These are phyloP conservation scores for Lunularia cruciata DNA, from an alignment of 225 moss, liverwort and hornwort genomes.

Conservation along the genomic window DNA sequence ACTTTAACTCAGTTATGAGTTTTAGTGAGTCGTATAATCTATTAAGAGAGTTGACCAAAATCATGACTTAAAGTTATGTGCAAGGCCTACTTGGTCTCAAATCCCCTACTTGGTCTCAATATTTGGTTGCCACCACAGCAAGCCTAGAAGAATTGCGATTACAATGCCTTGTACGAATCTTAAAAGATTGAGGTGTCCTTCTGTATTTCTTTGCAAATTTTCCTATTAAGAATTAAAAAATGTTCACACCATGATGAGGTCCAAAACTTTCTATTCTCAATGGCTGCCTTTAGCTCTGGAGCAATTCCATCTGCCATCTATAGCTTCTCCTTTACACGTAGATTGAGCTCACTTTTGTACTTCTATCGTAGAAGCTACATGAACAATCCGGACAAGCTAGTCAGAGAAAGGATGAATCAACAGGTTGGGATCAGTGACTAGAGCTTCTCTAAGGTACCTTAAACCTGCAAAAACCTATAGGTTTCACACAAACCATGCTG, in stretches of 20 bases:
- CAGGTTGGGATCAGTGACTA: too few species aligned
- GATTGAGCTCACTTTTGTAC: constrained; percentile 62
- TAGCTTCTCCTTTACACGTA: constrained; percentile 48
- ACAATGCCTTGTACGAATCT: constrained; percentile 63
- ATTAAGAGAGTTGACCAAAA: too few species aligned
- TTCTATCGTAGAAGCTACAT: constrained; percentile 38
- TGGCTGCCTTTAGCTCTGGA: constrained; percentile 50
- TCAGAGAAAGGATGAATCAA: too few species aligned
- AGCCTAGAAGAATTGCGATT: constrained; percentile 73
- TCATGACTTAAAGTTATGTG: background rate
- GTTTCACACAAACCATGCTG: too few species aligned
- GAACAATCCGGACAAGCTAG: background rate
- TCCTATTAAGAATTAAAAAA: constrained; percentile 73
- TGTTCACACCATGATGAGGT: constrained; percentile 77
- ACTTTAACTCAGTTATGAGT: background rate
- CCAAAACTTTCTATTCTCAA: constrained; percentile 56
- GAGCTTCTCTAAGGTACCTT: too few species aligned
- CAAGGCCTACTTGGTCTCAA: constrained; percentile 63
- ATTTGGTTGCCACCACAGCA: constrained; percentile 82
- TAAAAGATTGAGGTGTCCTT: constrained; percentile 67
- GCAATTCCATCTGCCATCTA: constrained; percentile 40
- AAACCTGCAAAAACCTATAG: too few species aligned
- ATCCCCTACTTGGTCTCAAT: constrained; percentile 69
- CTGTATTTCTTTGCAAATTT: constrained; percentile 70
- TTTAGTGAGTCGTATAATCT: too few species aligned